A percentile compares a stretch with the other conserved stretches of the same genome.
These are phyloP conservation scores for Penicillium mononematosum DNA, from an alignment of 495 filamentous ascomycete species.

Conservation along the genomic window DNA sequence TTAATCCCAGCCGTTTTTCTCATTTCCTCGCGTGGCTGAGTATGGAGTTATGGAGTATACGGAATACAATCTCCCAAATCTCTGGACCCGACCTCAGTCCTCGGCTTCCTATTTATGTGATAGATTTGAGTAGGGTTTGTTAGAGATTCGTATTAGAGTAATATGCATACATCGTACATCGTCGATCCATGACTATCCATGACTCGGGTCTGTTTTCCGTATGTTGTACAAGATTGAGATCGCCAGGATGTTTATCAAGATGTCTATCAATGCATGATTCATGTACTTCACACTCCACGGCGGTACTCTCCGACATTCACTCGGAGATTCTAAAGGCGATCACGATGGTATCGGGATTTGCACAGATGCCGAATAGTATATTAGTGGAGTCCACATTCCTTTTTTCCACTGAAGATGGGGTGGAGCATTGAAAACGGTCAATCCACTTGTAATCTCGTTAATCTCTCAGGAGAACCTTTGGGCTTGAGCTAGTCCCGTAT, in stretches of 20 bases:
- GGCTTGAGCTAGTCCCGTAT: background rate
- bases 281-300: no score
- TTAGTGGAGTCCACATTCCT: constrained; percentile 14
- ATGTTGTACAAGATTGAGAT: background rate
- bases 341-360: constrained; percentile 19
- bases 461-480: background rate
- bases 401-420: constrained; percentile 22
- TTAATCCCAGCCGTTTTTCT: constrained; percentile 13
- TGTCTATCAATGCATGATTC: no score
- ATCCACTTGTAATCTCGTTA: constrained; percentile 17
- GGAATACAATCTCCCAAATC: background rate
- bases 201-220: background rate
- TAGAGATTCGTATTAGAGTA: no score
- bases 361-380: background rate
- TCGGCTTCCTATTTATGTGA: constrained; percentile 13
- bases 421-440: constrained; percentile 19
- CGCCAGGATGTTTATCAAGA: background rate
- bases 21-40: constrained; percentile 16
- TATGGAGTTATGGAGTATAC: background rate
- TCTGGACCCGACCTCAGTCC: constrained; percentile 1
- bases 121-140: background rate
- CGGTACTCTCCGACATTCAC: no score
- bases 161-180: no score
- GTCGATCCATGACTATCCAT: constrained; percentile 1
- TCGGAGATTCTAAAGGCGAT: no score